Conservation (phyloP, 768 basidiomycete genomes). For the Boletus rubescentipes region DNA sequence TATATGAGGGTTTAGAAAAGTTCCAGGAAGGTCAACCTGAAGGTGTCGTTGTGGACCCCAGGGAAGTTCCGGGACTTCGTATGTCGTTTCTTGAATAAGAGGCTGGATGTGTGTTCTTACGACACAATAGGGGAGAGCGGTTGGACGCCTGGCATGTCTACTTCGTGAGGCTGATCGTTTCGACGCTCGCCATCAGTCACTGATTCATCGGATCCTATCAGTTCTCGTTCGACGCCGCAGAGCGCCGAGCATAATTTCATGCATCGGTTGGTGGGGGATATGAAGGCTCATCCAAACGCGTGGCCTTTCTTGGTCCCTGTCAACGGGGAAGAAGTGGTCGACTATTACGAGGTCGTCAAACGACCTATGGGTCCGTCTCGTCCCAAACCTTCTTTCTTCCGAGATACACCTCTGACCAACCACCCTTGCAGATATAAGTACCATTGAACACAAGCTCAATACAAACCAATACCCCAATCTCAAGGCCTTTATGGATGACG, state of each 20-base stretch:
- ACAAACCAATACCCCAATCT: slow-evolving; percentile 79
- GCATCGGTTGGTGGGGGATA: slow-evolving; percentile 73
- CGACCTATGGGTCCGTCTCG: slow-evolving; percentile 83
- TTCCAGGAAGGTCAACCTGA: slow-evolving; percentile 62
- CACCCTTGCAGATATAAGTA: slow-evolving; percentile 63
- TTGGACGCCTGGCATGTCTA: slow-evolving; percentile 84
- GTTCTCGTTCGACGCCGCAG: slow-evolving; percentile 43
- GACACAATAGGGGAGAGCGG: slow-evolving; percentile 72
- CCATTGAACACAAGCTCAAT: slow-evolving; percentile 89
- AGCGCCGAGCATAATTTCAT: slow-evolving; percentile 66
- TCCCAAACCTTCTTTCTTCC: background rate
- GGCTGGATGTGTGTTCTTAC: slow-evolving; percentile 9
- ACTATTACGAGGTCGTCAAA: slow-evolving; percentile 89
- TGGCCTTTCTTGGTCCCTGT: slow-evolving; percentile 92
- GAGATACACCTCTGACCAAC: background rate
- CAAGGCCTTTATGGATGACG: slow-evolving; percentile 75
- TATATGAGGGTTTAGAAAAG: slow-evolving; percentile 76
- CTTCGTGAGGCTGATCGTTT: slow-evolving; percentile 48
- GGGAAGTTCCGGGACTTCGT: slow-evolving; percentile 87
- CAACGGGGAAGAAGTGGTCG: slow-evolving; percentile 70
- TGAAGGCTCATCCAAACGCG: slow-evolving; percentile 72
- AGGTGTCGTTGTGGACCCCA: slow-evolving; percentile 59
- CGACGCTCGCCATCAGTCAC: background rate
- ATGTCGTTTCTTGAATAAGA: slow-evolving; percentile 27
- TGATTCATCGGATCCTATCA: slow-evolving; percentile 8